Base-by-base conservation (phyloP, 2,329 filamentous ascomycete genomes). In the Diaporthe sp. region DNA sequence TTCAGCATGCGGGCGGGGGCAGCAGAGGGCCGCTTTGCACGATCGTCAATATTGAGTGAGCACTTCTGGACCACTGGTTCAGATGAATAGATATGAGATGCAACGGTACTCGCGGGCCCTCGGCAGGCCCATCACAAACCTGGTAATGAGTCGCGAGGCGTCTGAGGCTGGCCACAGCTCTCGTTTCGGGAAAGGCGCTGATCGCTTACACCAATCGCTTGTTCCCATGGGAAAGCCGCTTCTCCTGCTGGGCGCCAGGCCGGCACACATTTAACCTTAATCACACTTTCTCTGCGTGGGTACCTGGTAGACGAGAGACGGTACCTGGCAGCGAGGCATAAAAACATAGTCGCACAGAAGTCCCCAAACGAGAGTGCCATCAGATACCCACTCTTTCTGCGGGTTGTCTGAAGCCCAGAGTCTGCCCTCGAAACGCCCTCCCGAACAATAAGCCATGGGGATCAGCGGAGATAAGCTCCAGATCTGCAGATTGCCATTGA, bases 221-320 rank as follows among this genome's bases (percentile, higher is more conserved):
- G 15, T 28, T 39, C 55, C 42, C 61, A 37, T 28, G 15, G 25
- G 7, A 47, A 25, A n/a, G 22, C 42, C 7, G 58, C 44, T 47
- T 57, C 12, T 55, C 37, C 25, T 20, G 15, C 42, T 72, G 53
- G 55, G 55, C 55, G 70, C 70, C 22, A 61, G 65, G 65, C 22
- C 65, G 34, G 65, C 65, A 55, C 22, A 13, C 70, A 63, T 37
- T 71, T 65, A 74, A 71, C 55, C 72, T 71, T 74, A 71, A 72
- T 55, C 49, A 8, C 49, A 42, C 47, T 2, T 2, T 28, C 49
- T 42, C 65, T 42, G 25, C 44, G 31, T 25, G 63, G 60, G 47
- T 55, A 55, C 65, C 49, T 55, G 49, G 65, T 31, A 31, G 28
- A 31, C 28, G 28, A 31, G 28, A 31, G 28, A 31, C 28, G 60